These are phyloP conservation scores for Trypethelium eluteriae DNA, from an alignment of 495 filamentous ascomycete species.

Conservation along the genomic window DNA sequence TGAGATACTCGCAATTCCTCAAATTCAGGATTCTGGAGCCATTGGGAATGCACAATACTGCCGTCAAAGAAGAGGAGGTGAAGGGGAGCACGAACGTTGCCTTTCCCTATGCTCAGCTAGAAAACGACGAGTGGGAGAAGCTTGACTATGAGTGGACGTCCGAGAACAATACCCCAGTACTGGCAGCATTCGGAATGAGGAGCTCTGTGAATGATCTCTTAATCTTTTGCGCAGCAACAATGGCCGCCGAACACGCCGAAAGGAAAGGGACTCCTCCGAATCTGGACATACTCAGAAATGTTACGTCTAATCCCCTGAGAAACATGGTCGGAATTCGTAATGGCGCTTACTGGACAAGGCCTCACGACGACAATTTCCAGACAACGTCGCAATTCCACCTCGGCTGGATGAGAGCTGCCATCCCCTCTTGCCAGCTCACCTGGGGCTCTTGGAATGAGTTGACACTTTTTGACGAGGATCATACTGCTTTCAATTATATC, in stretches of 20 bases:
- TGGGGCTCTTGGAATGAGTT: not conserved
- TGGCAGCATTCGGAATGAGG: not conserved
- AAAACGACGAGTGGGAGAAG: not conserved
- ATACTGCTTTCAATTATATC: not conserved
- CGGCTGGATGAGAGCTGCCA: not conserved
- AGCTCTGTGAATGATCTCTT: slow-evolving; percentile 1
- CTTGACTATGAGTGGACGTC: not conserved
- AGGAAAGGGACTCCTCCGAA: not conserved
- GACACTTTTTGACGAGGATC: not conserved
- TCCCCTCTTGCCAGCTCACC: not conserved
- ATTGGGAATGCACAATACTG: not conserved
- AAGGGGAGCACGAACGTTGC: not conserved
- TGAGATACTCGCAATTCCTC: not conserved
- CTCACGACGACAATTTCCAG: not conserved
- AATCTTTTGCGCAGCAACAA: not conserved
- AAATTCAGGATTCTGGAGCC: not conserved
- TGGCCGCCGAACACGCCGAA: not conserved
- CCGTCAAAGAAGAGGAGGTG: not conserved
- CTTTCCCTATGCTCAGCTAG: slow-evolving; percentile 1
- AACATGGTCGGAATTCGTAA: not conserved
- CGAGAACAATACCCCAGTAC: slow-evolving; percentile 5
- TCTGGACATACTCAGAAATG: not conserved
- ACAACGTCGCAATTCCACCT: not conserved
- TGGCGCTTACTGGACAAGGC: not conserved
- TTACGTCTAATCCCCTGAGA: not conserved